Base-by-base conservation (phyloP, 345 rosid genomes). In the Gossypium turneri region DNA sequence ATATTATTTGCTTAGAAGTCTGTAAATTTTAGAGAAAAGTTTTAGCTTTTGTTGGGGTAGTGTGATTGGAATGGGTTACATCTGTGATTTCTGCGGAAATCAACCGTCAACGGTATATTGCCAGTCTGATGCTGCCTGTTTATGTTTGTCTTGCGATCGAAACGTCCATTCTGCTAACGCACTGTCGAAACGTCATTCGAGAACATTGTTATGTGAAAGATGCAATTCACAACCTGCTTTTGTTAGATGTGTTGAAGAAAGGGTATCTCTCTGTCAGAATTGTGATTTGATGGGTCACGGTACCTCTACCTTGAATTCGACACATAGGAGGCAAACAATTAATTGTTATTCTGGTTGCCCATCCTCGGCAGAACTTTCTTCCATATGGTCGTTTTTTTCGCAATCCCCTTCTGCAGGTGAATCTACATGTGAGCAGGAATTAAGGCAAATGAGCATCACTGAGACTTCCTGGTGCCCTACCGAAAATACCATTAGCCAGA, bases 101-200 rank as follows among this genome's bases (percentile, higher is more conserved):
- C 94, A 90, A 84, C 88, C 95, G 84, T 86, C 99, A 22, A 83
- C 90, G 85, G 97, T 96, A 4, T 92, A 96, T 76, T 96, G 99
- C 79, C 85, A 92, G 29, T 96, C 99, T 1, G 99, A 96, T 85
- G 94, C 88, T 55, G 99, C 98, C 2, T 91, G 94, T 80, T 82
- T 96, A 45, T 96, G 98, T 81, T 89, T 96, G 51, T 93, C 99
- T 9, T 96, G 99, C 79, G 99, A 96, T 76, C 82, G 95, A 56
- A 90, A 86, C 78, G 97, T 96, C 64, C 99, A 96, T 79, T 90
- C 95, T 45, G 98, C 99, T 45, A 96, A 96, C 71, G 94, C 97
- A 47, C 85, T 96, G 77, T 93, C 99, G 1, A 93, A 80, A 73
- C 91, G 98, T 29, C 99, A 96, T 83, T 92, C 95, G 3, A 79